Evolutionary conservation across 805 yeast species (phyloP).

Genomic region (Candida vartiovaarae): DNA sequence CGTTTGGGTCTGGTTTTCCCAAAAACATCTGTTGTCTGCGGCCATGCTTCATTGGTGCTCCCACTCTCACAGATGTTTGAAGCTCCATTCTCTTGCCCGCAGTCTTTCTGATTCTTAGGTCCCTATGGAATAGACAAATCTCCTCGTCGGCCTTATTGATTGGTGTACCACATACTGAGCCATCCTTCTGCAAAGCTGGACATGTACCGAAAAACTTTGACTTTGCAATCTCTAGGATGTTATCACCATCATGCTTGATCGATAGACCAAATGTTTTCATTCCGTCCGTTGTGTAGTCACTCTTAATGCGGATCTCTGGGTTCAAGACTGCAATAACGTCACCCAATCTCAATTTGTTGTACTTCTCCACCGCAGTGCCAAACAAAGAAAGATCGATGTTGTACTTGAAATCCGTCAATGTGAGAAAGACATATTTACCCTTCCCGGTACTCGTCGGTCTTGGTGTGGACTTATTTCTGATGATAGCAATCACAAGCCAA

Average conservation of each 20-base stretch:
- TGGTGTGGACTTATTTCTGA: slow-evolving; percentile 50
- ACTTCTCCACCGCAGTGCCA: slow-evolving; percentile 59
- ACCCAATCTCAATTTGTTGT: slow-evolving; percentile 70
- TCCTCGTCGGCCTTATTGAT: slow-evolving; percentile 45
- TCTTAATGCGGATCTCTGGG: slow-evolving; percentile 47
- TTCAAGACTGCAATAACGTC: slow-evolving; percentile 69
- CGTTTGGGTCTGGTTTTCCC: slow-evolving; percentile 26
- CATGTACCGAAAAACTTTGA: slow-evolving; percentile 67
- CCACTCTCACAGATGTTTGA: slow-evolving; percentile 49
- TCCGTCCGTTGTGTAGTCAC: slow-evolving; percentile 6
- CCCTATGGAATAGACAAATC: slow-evolving; percentile 69
- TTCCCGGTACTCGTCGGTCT: slow-evolving; percentile 33
- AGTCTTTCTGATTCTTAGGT: slow-evolving; percentile 41
- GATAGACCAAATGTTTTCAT: slow-evolving; percentile 43
- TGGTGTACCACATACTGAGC: slow-evolving; percentile 50
- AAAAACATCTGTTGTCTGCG: slow-evolving; percentile 35
- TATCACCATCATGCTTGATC: slow-evolving; percentile 41
- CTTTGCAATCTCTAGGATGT: slow-evolving; percentile 67
- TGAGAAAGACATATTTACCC: slow-evolving; percentile 51
- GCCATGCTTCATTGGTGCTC: slow-evolving; percentile 45
- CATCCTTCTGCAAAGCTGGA: slow-evolving; percentile 34
- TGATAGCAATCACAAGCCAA: slow-evolving; percentile 74
- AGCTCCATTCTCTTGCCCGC: slow-evolving; percentile 72
- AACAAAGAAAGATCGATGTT: slow-evolving; percentile 56
- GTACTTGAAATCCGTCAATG: slow-evolving; percentile 61